Evolutionary conservation across 345 rosid species (phyloP).

Genomic region (Salix dunnii): DNA sequence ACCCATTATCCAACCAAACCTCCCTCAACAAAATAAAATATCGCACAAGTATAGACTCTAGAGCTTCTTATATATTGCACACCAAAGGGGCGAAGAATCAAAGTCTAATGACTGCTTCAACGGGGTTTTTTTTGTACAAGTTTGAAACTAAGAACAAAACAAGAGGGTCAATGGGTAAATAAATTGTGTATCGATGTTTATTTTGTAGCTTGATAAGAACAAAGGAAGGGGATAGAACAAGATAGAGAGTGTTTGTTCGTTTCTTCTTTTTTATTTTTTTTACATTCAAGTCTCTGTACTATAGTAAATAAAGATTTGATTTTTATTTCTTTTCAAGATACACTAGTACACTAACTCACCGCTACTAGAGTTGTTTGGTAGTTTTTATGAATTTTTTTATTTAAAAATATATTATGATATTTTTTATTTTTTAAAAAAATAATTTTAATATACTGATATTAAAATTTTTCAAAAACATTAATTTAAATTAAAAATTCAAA

Average conservation of each 20-base stretch:
- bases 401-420: too few relatives aligned
- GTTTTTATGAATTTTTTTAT: too few relatives aligned
- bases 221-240: not conserved
- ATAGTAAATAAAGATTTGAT: not conserved
- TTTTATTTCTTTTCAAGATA: not conserved
- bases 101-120: not conserved
- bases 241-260: not conserved
- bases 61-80: not conserved
- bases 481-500: too few relatives aligned
- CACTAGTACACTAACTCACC: too few relatives aligned
- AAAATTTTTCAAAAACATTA: too few relatives aligned
- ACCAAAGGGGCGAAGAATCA: slow-evolving; percentile 9
- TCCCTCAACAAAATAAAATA: not conserved
- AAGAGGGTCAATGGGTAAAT: not conserved
- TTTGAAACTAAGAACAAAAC: slow-evolving; percentile 2
- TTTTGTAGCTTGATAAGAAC: not conserved
- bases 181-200: not conserved
- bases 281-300: not conserved
- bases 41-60: not conserved
- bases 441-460: too few relatives aligned
- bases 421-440: too few relatives aligned
- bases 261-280: not conserved
- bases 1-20: slow-evolving; percentile 11
- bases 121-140: not conserved
- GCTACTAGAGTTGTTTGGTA: too few relatives aligned